A percentile compares a stretch with the other conserved stretches of the same genome.
These are phyloP conservation scores for Zanthoxylum bungeanum DNA, from an alignment of 345 rosid species.

Conservation along the genomic window DNA sequence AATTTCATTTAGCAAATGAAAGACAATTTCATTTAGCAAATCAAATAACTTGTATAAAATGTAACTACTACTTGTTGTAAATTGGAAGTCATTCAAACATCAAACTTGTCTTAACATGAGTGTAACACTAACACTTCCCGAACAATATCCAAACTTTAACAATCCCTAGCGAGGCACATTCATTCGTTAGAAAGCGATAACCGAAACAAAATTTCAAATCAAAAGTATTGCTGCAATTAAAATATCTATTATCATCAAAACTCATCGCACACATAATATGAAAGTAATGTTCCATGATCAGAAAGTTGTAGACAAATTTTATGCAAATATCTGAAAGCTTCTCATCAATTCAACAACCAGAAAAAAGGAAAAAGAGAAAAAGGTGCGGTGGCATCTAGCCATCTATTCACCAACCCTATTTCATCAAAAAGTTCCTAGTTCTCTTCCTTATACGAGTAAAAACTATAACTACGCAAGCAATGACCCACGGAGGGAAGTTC, in stretches of 20 bases:
- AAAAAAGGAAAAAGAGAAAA: conserved; percentile 2
- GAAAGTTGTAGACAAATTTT: not conserved
- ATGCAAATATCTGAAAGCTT: not conserved
- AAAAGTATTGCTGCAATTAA: not conserved
- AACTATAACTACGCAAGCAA: conserved; percentile 80
- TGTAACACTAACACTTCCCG: too few relatives aligned
- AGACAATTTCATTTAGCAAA: too few relatives aligned
- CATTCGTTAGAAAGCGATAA: not conserved
- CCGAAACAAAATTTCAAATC: not conserved
- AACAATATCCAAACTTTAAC: too few relatives aligned
- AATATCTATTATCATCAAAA: not conserved
- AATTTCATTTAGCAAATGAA: not conserved
- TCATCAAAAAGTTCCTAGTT: conserved; percentile 62
- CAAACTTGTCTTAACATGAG: too few relatives aligned
- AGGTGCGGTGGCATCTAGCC: not conserved
- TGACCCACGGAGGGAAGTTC: conserved; percentile 84
- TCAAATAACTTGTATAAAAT: too few relatives aligned
- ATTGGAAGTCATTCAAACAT: not conserved
- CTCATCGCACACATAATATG: not conserved
- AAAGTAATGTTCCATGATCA: not conserved
- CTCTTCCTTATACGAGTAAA: conserved; percentile 96
- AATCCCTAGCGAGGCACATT: too few relatives aligned
- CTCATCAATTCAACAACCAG: not conserved
- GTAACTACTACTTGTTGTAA: too few relatives aligned
- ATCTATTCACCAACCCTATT: conserved; percentile 38